These are phyloP conservation scores for Zygosaccharomyces pseudorouxii DNA, from an alignment of 805 yeast species.

Conservation along the genomic window DNA sequence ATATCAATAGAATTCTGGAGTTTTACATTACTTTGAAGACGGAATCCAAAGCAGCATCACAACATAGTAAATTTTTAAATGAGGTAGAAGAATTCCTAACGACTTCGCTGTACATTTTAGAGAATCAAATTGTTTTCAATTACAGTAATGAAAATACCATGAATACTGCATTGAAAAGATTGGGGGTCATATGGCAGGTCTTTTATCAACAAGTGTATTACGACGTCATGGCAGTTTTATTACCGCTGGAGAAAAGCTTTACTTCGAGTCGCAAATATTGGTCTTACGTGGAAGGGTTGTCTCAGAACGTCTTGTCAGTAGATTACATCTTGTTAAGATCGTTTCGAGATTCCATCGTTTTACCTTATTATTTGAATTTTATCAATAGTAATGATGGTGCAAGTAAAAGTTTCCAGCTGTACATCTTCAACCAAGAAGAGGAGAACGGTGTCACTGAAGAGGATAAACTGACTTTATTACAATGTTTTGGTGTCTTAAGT, in stretches of 20 bases:
- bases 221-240: conserved; percentile 54
- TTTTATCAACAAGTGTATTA: conserved; percentile 54
- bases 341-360: conserved; percentile 49
- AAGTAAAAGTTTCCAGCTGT: conserved; percentile 31
- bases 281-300: conserved; percentile 20
- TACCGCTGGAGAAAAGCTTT: conserved; percentile 45
- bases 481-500: conserved; percentile 57
- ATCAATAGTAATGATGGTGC: conserved; percentile 33
- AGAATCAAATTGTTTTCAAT: conserved; percentile 35
- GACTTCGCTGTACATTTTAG: conserved; percentile 37
- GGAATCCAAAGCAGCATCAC: conserved; percentile 25
- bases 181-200: conserved; percentile 49
- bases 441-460: conserved; percentile 42
- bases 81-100: conserved; percentile 33
- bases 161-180: conserved; percentile 35
- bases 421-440: conserved; percentile 35
- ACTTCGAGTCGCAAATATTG: conserved; percentile 26
- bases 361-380: conserved; percentile 48
- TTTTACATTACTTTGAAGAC: conserved; percentile 29
- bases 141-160: conserved; percentile 34
- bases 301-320: conserved; percentile 30
- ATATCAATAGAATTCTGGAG: conserved; percentile 24
- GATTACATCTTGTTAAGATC: conserved; percentile 41
- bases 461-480: conserved; percentile 44
- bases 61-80: conserved; percentile 22